Evolutionary conservation across 345 rosid species (phyloP), one percentile per base, ranked within the genome.

Genomic region (Mallotus nudiflorus): DNA sequence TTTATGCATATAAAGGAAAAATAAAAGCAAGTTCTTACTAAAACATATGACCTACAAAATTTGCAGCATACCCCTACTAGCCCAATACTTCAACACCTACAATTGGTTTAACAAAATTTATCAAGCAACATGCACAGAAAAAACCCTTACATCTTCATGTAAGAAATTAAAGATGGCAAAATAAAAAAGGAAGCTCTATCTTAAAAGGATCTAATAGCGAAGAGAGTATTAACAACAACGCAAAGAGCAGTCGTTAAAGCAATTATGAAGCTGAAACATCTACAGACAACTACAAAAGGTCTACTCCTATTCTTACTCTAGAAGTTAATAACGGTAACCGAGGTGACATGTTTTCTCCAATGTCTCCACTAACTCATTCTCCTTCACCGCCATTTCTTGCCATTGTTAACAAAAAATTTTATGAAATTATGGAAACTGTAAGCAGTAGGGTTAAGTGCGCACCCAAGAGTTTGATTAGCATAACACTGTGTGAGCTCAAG

Each of bases 11-110:
- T 65, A 11, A 65, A 31, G 18, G 6, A 62, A 69, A 33, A 48
- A 55, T 54, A 40, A 6, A 48, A 73, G 11, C 58, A 49, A 72
- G 45, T 29, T 73, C 24, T 68, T 54, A 65, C 56, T 68, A 77
- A 52, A 57, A 50, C 6, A 59, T 18, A 59, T 50, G 58, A 87
- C 97, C 75, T 87, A 95, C 99, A 92, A 95, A 79, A 95, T 95
- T 77, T 95, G 97, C 83, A 95, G 97, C 99, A 92, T 92, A 63
- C 97, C 97, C 86, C 99, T 85, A 6, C 96, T 96, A 81, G 73
- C 96, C 96, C 97, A 95, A 71, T 71, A 95, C 69, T 95, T 96
- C 84, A 95, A 77, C 27, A 92, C 82, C 99, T 95, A 86, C 73
- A 78, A 68, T 52, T 60, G 35, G 28, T 45, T n/a, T 22, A 28